These are phyloP conservation scores for Filobasidium uniguttulatum DNA, from an alignment of 1,284 basidiomycete genomes.

Conservation along the genomic window DNA sequence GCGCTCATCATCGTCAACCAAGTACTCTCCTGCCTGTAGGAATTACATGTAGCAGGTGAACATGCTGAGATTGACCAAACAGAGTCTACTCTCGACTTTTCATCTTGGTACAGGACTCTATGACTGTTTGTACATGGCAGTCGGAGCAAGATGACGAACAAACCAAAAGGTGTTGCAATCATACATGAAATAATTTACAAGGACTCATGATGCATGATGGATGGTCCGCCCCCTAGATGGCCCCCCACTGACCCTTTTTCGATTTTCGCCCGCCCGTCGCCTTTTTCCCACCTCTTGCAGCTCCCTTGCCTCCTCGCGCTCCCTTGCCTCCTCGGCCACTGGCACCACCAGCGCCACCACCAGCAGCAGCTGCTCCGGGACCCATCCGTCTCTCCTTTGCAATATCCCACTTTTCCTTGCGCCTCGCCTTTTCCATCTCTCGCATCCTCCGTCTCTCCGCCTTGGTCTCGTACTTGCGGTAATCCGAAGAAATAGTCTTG, in stretches of 20 bases:
- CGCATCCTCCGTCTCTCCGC: conserved; percentile 31
- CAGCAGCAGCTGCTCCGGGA: conserved; percentile 12
- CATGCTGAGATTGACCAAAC: too few relatives aligned
- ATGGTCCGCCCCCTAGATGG: too few relatives aligned
- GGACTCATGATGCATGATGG: too few relatives aligned
- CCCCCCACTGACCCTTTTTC: conserved; percentile 3
- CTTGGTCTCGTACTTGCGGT: conserved; percentile 30
- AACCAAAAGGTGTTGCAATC: too few relatives aligned
- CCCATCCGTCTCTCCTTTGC: conserved; percentile 26
- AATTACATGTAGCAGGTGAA: too few relatives aligned
- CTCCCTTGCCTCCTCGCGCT: neutral
- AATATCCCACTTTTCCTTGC: conserved; percentile 27
- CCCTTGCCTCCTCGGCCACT: conserved; percentile 7
- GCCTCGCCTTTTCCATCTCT: conserved; percentile 28
- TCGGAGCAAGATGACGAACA: too few relatives aligned
- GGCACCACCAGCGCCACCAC: conserved; percentile 14
- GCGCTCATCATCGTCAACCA: too few relatives aligned
- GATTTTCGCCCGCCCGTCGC: neutral
- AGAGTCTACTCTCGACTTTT: too few relatives aligned
- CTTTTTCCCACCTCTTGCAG: neutral
- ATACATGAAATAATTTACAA: too few relatives aligned
- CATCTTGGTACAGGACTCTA: too few relatives aligned
- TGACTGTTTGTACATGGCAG: too few relatives aligned
- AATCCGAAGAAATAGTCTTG: conserved; percentile 19
- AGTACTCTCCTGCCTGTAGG: too few relatives aligned